Base-by-base conservation (phyloP, 805 yeast species). In the Ogataea populi-albae region DNA sequence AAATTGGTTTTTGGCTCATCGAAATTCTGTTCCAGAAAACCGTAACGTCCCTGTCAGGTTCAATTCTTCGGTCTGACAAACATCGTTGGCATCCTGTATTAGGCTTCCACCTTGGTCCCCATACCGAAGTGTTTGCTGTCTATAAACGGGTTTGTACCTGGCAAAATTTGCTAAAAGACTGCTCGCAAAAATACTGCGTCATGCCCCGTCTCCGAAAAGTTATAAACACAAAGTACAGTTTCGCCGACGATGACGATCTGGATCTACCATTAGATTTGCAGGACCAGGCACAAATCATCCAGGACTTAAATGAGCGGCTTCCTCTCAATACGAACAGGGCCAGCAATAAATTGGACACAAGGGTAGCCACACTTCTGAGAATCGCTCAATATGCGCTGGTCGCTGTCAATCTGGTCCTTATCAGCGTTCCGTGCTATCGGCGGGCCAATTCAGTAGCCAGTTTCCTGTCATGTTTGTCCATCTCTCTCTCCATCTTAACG, bases 191-290 rank as follows among this genome's bases (percentile, higher is more conserved):
- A 10, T 25, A 8, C 28, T 9, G 8, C 28, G 21, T 15, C 8
- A 58, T 57, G 63, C 61, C 64, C 15, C 44, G 64, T 10, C 40
- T 59, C 17, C 47, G 61, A 21, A 46, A 45, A 28, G 47, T 57
- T 2, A 35, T 50, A 17, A 46, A 45, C n/a, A 34, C 47, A 3
- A 58, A 54, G 31, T 56, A 56, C 36, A 38, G 35, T 6, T 31
- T 46, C 29, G 31, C 37, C 6, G 49, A 46, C 18, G 47, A 40
- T 1, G 47, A 40, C 3, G 41, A 23, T 1, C 38, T 31, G 4
- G 47, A 37, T 6, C 34, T 33, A 2, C 53, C 52, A 4, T 30
- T 59, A 6, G 64, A 58, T 29, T 26, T 34, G 2, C 43, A 39
- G 11, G 55, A 49, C 3, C 64, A 59, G 35, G 43, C 38, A 4